These are phyloP conservation scores for Mrakia frigida DNA, from an alignment of 768 basidiomycete genomes.

Conservation along the genomic window DNA sequence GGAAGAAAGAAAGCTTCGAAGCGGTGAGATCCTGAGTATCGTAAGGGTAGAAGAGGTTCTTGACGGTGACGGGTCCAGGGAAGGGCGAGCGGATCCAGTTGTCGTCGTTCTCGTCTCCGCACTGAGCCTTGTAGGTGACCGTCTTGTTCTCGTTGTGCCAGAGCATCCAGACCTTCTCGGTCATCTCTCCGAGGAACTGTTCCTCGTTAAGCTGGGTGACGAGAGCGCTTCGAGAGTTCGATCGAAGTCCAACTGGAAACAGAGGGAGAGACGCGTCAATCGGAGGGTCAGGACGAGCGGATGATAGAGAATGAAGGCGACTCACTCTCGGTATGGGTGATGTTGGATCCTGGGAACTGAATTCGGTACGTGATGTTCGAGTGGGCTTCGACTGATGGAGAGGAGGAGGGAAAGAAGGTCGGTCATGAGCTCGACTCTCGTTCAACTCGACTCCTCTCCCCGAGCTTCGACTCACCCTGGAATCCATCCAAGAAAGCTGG, in stretches of 20 bases:
- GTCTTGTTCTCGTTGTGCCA: slow-evolving; percentile 81
- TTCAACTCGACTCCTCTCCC: too few species aligned
- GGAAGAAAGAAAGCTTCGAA: slow-evolving; percentile 46
- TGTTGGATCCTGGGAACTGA: slow-evolving; percentile 77
- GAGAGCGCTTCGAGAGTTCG: slow-evolving; percentile 65
- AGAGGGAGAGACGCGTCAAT: not conserved
- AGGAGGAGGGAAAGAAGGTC: too few species aligned
- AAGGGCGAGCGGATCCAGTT: slow-evolving; percentile 74
- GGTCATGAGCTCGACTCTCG: too few species aligned
- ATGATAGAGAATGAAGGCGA: not conserved
- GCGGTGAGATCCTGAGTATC: slow-evolving; percentile 57
- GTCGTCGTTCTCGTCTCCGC: slow-evolving; percentile 45
- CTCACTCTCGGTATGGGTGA: slow-evolving; percentile 61
- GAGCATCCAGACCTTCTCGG: slow-evolving; percentile 47
- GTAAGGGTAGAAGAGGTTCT: slow-evolving; percentile 76
- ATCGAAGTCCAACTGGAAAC: slow-evolving; percentile 66
- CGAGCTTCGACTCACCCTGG: slow-evolving; percentile 41
- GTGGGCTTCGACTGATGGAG: slow-evolving; percentile 56
- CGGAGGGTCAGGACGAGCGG: not conserved
- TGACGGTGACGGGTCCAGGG: slow-evolving; percentile 55
- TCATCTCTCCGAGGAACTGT: slow-evolving; percentile 10
- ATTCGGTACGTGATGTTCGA: slow-evolving; percentile 80
- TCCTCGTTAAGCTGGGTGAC: slow-evolving; percentile 51
- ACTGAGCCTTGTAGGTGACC: slow-evolving; percentile 59
- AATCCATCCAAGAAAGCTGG: slow-evolving; percentile 79